A percentile compares a stretch with the other conserved stretches of the same genome.
Evolutionary conservation across 805 yeast species (phyloP).

Genomic region (Wickerhamiella musiphila): DNA sequence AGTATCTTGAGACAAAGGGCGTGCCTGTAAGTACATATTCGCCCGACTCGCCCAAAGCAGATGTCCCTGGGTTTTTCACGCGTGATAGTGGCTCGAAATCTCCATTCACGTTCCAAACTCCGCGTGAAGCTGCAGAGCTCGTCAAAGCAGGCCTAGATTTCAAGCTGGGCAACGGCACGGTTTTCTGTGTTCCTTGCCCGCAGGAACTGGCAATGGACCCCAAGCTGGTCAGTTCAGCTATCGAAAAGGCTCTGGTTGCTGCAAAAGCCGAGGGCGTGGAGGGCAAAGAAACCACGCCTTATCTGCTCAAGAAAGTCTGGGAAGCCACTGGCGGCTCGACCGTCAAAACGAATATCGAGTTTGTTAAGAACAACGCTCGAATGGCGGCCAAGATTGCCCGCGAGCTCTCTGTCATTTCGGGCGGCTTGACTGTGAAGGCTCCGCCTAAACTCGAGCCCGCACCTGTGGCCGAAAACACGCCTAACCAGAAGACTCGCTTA

Average conservation of each 20-base stretch:
- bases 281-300: slow-evolving; percentile 74
- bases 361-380: slow-evolving; percentile 61
- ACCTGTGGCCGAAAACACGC: slow-evolving; percentile 1
- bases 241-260: slow-evolving; percentile 37
- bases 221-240: slow-evolving; percentile 34
- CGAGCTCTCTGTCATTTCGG: slow-evolving; percentile 23
- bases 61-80: slow-evolving; percentile 69
- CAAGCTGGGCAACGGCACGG: slow-evolving; percentile 44
- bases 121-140: slow-evolving; percentile 44
- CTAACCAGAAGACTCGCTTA: background rate
- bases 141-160: slow-evolving; percentile 31
- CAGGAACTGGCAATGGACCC: slow-evolving; percentile 38
- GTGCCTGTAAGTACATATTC: slow-evolving; percentile 64
- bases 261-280: slow-evolving; percentile 35
- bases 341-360: slow-evolving; percentile 50
- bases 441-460: background rate
- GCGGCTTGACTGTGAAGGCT: slow-evolving; percentile 19
- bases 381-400: slow-evolving; percentile 52
- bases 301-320: slow-evolving; percentile 46
- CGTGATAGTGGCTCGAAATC: slow-evolving; percentile 57
- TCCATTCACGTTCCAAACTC: slow-evolving; percentile 42
- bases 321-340: slow-evolving; percentile 52
- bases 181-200: slow-evolving; percentile 78
- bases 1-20: slow-evolving; percentile 79
- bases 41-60: slow-evolving; percentile 30